A percentile compares a stretch with the other conserved stretches of the same genome.
phyloP scores from a whole-genome alignment of 768 basidiomycete genomes.

The Boletellus emodensis region DNA sequence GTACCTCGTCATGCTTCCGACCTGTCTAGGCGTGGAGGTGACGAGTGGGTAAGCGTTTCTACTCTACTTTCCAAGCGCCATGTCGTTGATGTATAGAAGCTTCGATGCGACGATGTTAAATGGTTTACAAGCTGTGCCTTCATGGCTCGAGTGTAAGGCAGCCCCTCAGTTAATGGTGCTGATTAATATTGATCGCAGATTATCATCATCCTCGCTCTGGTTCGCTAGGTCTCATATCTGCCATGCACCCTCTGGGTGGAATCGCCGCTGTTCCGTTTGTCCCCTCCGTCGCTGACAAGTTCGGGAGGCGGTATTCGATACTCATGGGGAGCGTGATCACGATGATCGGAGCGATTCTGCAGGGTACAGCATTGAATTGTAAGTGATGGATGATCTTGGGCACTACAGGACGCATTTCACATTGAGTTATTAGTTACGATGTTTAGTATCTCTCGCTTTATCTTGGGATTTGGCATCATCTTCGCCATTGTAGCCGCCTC shows the following conservation, averaged over 20 bases:
- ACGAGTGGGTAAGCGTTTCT: slow-evolving; percentile 5
- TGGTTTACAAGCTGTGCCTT: slow-evolving; percentile 54
- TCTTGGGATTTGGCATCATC: not conserved
- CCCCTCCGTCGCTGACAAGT: not conserved
- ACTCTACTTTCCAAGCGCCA: not conserved
- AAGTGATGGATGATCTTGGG: not conserved
- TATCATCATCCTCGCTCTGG: slow-evolving; percentile 52
- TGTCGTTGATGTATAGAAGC: not conserved
- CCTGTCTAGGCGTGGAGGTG: slow-evolving; percentile 10
- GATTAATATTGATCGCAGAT: slow-evolving; percentile 33
- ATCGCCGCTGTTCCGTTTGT: not conserved
- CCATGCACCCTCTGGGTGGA: not conserved
- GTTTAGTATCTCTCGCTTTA: slow-evolving; percentile 7
- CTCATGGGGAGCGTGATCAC: not conserved
- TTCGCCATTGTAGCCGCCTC: slow-evolving; percentile 4
- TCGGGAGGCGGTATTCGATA: not conserved
- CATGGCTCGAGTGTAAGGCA: slow-evolving; percentile 50
- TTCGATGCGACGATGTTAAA: slow-evolving; percentile 54
- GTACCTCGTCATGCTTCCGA: slow-evolving; percentile 53
- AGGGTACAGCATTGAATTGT: not conserved
- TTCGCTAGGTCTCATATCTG: slow-evolving; percentile 36
- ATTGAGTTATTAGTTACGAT: not conserved
- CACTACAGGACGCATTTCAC: not conserved
- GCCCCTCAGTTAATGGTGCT: not conserved
- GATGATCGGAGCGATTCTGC: not conserved